phyloP scores from a whole-genome alignment of 352 stramenopile genomes.

The Phytophthora pinifolia region DNA sequence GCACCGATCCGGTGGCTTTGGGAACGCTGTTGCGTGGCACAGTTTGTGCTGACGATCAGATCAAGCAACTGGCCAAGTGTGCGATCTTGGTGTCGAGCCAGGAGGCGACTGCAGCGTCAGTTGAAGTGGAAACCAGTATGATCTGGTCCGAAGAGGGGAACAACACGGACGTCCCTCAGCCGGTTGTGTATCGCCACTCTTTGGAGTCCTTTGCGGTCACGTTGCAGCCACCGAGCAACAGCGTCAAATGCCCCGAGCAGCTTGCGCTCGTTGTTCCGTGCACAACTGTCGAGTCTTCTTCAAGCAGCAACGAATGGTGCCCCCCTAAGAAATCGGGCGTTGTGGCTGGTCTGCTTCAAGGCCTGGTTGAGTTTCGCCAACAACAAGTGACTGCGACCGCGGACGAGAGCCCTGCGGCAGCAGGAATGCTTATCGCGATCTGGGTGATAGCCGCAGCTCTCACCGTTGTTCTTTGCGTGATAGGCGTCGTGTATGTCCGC shows the following conservation, averaged over 20 bases:
- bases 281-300: conserved; percentile 16
- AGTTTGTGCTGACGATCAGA: conserved; percentile 32
- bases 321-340: conserved; percentile 28
- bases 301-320: conserved; percentile 40
- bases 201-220: conserved; percentile 44
- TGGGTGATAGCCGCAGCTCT: conserved; percentile 22
- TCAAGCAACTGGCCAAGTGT: conserved; percentile 36
- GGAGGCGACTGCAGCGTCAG: conserved; percentile 17
- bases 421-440: conserved; percentile 27
- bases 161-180: conserved; percentile 45
- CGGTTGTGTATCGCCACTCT: conserved; percentile 33
- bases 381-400: not conserved
- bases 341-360: conserved; percentile 26
- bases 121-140: conserved; percentile 27
- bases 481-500: conserved; percentile 18
- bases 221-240: conserved; percentile 16
- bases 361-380: conserved; percentile 13
- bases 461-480: conserved; percentile 17
- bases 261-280: conserved; percentile 46
- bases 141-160: conserved; percentile 49
- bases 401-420: conserved; percentile 1
- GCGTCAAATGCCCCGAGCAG: conserved; percentile 22
- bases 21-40: conserved; percentile 15
- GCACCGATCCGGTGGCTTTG: conserved; percentile 16
- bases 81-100: conserved; percentile 26